Percentiles rank a stretch among this genome's conserved stretches.
phyloP scores from a whole-genome alignment of 257 asterid species.

The Solanum chilense region DNA sequence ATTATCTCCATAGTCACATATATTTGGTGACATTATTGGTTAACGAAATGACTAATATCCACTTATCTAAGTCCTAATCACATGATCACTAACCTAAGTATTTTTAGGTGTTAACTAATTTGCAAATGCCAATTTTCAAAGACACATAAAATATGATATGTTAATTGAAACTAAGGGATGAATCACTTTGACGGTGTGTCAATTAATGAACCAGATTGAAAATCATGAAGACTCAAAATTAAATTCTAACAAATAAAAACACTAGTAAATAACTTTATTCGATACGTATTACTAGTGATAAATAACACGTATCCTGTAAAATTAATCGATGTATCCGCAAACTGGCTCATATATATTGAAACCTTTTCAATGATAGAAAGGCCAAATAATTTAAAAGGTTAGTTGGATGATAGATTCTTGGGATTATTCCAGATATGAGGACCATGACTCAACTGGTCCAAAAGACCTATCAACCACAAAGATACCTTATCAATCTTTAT shows the following conservation, averaged over 20 bases:
- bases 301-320: background rate
- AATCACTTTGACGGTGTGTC: too few relatives aligned
- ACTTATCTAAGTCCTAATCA: background rate
- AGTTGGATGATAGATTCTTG: background rate
- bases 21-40: background rate
- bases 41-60: background rate
- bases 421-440: background rate
- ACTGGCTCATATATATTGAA: background rate
- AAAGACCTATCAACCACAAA: background rate
- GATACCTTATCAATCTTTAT: background rate
- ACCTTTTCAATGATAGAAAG: background rate
- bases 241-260: too few relatives aligned
- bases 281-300: too few relatives aligned
- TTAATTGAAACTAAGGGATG: too few relatives aligned
- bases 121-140: background rate
- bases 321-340: fast-evolving
- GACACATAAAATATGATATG: too few relatives aligned
- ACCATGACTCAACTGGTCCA: background rate
- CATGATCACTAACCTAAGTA: background rate
- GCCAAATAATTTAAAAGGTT: background rate
- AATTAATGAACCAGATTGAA: too few relatives aligned
- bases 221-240: too few relatives aligned
- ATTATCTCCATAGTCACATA: background rate
- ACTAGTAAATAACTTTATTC: too few relatives aligned
- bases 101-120: background rate